These are phyloP conservation scores for Pseudoturritis turrita DNA, from an alignment of 345 rosid genomes.

Conservation along the genomic window DNA sequence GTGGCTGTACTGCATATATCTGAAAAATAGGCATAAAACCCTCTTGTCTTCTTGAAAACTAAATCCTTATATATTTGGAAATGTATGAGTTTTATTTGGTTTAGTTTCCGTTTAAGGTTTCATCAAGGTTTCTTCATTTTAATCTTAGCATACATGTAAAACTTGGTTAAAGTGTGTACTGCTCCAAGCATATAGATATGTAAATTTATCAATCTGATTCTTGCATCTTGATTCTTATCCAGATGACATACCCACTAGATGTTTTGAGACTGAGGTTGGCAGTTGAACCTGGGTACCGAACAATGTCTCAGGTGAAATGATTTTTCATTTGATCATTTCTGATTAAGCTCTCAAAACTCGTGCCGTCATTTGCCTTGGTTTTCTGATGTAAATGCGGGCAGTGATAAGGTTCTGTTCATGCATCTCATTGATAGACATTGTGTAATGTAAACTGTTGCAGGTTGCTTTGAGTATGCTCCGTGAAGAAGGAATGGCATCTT, in stretches of 20 bases:
- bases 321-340: not conserved
- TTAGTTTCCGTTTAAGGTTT: not conserved
- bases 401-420: not conserved
- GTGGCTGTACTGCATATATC: not conserved
- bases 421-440: not conserved
- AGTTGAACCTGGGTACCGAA: slow-evolving; percentile 80
- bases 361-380: not conserved
- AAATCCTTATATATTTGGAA: not conserved
- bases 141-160: not conserved
- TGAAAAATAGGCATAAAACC: not conserved
- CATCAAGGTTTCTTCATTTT: not conserved
- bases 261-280: slow-evolving; percentile 88
- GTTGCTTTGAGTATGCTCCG: slow-evolving; percentile 86
- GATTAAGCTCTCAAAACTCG: not conserved
- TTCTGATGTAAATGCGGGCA: not conserved
- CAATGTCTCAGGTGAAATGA: slow-evolving; percentile 76
- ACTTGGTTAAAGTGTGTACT: not conserved
- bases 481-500: slow-evolving; percentile 88
- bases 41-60: not conserved
- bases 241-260: slow-evolving; percentile 97
- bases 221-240: slow-evolving; percentile 17
- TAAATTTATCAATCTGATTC: not conserved
- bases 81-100: not conserved
- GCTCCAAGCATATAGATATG: not conserved
- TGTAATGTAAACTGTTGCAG: slow-evolving; percentile 34